Base-by-base conservation (phyloP, 495 filamentous ascomycete genomes). In the Staphylotrichum tortipilum region DNA sequence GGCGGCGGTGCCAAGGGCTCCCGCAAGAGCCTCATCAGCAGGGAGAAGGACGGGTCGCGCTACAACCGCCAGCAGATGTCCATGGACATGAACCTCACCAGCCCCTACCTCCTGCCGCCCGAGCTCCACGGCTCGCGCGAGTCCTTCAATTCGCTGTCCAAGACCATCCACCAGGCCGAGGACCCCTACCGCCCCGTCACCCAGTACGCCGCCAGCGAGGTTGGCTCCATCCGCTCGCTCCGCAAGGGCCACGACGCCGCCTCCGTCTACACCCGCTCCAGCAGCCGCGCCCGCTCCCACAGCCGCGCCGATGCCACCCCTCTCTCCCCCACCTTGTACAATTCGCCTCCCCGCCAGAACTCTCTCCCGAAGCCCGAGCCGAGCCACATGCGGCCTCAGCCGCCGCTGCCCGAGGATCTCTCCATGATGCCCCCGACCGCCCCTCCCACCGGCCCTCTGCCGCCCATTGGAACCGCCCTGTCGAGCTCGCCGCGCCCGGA, bases 61-160 rank as follows among this genome's bases (percentile, higher is more conserved):
- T 80, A 80, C 48, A 63, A 73, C 22, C 76, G 82, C 36, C 89
- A 90, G 36, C 89, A 91, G 42, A 68, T 96, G 61, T 95, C 90
- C 4, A 78, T 90, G 77, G 84, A 88, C 56, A 77, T 95, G 71
- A 82, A 86, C 53, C 72, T 90, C 23, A 79, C 77, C 26, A 89
- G 79, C 54, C 92, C 92, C 6, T 98, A 96, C 63, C 77, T 98
- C 11, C 70, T 98, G n/a, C 90, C 92, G 2, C 86, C 86, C 0
- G 82, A 78, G 11, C 55, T 92, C 23, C 80, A 90, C 17, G 75
- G 76, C 60, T 95, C 92, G 1, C 77, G 79, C 24, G 89, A 94
- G 45, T 97, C 91, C 14, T 62, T 96, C 42, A 80, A 90, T 57
- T 91, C 89, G 0, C 69, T 95, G 44, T 83, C 88, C n/a, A 78